A percentile compares a stretch with the other conserved stretches of the same genome.
These are phyloP conservation scores for Puccinia horiana DNA, from an alignment of 1,284 basidiomycete genomes.

Conservation along the genomic window DNA sequence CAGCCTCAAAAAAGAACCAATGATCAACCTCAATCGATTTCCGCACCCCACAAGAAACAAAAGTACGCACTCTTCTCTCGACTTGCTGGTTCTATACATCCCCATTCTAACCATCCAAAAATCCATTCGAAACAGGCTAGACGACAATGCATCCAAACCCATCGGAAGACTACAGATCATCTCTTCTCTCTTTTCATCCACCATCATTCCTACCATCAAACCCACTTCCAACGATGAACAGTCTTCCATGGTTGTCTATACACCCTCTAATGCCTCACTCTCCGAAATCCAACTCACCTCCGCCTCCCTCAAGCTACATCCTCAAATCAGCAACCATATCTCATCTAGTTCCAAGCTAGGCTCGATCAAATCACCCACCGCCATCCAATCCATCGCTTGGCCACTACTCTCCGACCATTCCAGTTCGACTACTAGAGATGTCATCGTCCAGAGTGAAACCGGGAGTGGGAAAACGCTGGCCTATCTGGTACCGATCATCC, in stretches of 20 bases:
- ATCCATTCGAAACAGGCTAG: not conserved
- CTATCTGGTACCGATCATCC: constrained; percentile 91
- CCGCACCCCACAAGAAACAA: constrained; percentile 18
- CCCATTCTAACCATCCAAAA: not conserved
- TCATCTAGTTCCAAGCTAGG: constrained; percentile 20
- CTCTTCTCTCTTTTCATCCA: constrained; percentile 44
- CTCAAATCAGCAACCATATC: constrained; percentile 35
- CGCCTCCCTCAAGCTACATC: constrained; percentile 33
- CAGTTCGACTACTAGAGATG: constrained; percentile 65
- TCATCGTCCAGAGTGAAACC: constrained; percentile 95
- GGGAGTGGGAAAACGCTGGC: constrained; percentile 96
- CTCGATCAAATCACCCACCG: constrained; percentile 31
- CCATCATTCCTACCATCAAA: constrained; percentile 40
- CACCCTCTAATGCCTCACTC: constrained; percentile 41
- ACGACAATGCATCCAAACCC: not conserved
- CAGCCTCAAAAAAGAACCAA: constrained; percentile 13
- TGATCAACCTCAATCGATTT: not conserved
- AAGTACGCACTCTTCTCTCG: constrained; percentile 10
- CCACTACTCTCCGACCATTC: constrained; percentile 17
- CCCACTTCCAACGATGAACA: constrained; percentile 12
- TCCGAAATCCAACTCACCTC: constrained; percentile 36
- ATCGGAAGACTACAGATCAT: constrained; percentile 24
- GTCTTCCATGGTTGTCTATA: constrained; percentile 23
- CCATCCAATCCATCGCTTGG: constrained; percentile 42
- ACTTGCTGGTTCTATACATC: not conserved